Evolutionary conservation across 257 asterid species (phyloP), one percentile per base, ranked within the genome.

Genomic region (Craterostigma plantagineum): DNA sequence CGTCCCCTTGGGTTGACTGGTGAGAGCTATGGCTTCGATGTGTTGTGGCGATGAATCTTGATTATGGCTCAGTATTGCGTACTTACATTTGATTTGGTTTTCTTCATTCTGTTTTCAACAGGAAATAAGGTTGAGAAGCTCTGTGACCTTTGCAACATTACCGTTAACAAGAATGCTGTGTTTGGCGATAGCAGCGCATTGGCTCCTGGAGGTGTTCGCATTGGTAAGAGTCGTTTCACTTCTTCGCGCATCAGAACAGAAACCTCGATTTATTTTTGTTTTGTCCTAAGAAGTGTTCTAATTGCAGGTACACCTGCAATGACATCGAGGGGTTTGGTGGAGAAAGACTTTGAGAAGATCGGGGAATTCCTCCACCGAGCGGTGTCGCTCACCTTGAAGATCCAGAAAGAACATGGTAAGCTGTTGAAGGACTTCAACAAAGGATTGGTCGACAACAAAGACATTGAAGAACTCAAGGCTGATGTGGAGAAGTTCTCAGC

Each of bases 121-220:
- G 98, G 98, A 43, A 87, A 87, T 70, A 87, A 82, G 71, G 92
- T 79, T 23, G 98, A 87, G 80, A 87, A 87, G 51, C 83, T 87
- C 34, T 87, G 98, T 39, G 98, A 87, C 56, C 72, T 82, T 18
- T 77, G 86, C 79, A 72, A 72, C 69, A 87, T 87, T 57, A 82
- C 98, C 42, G 93, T 87, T 10, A 87, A 87, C 77, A 87, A 82
- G 78, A 87, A 87, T 58, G 98, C 98, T 34, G 95, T 82, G 36
- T 87, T 87, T 60, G 95, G 98, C 51, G 98, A 87, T 70, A 87
- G 98, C 77, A 82, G 95, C 55, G 98, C 95, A 10, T 65, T 87
- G 60, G 78, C 95, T 46, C 98, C 98, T 39, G 98, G 98, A 57
- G 95, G 95, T 10, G 98, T 87, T 70, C 98, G 95, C 62, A 76